These are phyloP conservation scores for Begonia fuchsioides DNA, from an alignment of 306 rosid species.

Conservation along the genomic window DNA sequence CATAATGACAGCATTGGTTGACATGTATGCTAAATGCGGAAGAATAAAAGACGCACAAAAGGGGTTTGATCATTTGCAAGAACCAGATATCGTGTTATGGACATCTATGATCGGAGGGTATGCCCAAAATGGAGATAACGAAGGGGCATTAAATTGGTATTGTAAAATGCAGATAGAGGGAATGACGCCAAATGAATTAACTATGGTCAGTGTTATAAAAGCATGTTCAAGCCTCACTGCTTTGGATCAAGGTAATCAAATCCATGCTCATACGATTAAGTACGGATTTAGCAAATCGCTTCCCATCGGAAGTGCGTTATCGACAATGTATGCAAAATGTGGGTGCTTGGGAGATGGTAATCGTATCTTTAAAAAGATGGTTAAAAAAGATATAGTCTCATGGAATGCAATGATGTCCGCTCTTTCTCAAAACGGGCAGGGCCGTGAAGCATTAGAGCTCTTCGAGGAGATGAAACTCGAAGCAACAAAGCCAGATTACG, in stretches of 20 bases:
- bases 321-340: conserved; percentile 79
- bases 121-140: conserved; percentile 59
- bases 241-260: conserved; percentile 77
- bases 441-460: conserved; percentile 50
- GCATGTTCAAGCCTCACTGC: conserved; percentile 77
- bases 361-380: conserved; percentile 52
- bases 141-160: conserved; percentile 50
- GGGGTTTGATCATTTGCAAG: conserved; percentile 49
- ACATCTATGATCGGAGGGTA: conserved; percentile 79
- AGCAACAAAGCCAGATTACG: conserved; percentile 43
- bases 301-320: conserved; percentile 81
- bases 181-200: conserved; percentile 52
- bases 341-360: conserved; percentile 60
- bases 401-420: conserved; percentile 97
- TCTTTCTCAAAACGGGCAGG: conserved; percentile 65
- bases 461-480: conserved; percentile 61
- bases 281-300: conserved; percentile 52
- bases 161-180: conserved; percentile 62
- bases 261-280: conserved; percentile 49
- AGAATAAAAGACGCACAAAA: conserved; percentile 41
- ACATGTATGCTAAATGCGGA: conserved; percentile 80
- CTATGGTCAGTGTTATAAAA: conserved; percentile 63
- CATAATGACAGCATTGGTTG: conserved; percentile 67
- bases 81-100: conserved; percentile 76
- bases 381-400: conserved; percentile 45